Base-by-base conservation (phyloP, 1,139 yeast genomes). In the Candida anutae region DNA sequence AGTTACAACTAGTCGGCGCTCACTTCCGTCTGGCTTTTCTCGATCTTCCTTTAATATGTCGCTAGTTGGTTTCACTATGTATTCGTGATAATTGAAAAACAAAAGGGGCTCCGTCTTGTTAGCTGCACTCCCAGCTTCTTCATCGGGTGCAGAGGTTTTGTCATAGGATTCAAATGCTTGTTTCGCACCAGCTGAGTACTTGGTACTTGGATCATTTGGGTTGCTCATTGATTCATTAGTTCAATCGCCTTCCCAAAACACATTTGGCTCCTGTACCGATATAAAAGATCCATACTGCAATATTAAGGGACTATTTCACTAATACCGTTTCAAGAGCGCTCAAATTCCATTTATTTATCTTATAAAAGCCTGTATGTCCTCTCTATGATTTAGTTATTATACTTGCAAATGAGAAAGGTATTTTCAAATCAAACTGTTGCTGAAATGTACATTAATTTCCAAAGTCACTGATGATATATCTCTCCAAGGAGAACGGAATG, bases 1-100 rank as follows among this genome's bases (percentile, higher is more conserved):
- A 26, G 76, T 77, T 6, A 75, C 50, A 16, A 73, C 69, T 5
- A 77, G 40, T 1, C 13, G 28, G 29, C 10, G 16, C 47, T 43
- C 30, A n/a, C n/a, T n/a, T n/a, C n/a, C n/a, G n/a, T n/a, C n/a
- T n/a, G n/a, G n/a, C n/a, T n/a, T n/a, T 48, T 13, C 32, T 23
- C n/a, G 34, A 32, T 18, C 29, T 24, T 29, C 22, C 19, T 17
- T 8, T 2, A 28, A 28, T 16, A 47, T 41, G 46, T 57, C 64
- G 25, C 53, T 51, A 3, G 53, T 49, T n/a, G n/a, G n/a, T 6
- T 11, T 6, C 15, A 58, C 55, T 9, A 69, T 42, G 43, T 57
- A 74, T 46, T 79, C 87, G 42, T 79, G 84, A 42, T 76, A 77
- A 44, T 79, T 79, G 63, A 76, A 79, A 47, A 73, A 77, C 18